Conservation (phyloP, 208 protist genomes). For the Entamoeba invadens region DNA sequence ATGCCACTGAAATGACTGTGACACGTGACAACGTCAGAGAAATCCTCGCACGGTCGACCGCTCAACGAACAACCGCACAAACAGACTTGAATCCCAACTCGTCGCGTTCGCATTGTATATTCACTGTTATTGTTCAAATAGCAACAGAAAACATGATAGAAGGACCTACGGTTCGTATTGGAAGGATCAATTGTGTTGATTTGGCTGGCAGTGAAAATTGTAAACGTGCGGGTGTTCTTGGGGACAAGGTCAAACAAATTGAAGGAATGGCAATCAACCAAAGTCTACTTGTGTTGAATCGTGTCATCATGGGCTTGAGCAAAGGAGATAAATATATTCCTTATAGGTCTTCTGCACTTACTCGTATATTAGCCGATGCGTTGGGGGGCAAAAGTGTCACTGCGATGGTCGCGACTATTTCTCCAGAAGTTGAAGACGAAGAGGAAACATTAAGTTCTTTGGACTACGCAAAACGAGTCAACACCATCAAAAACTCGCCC, state of each 20-base stretch:
- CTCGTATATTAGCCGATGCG: constrained; percentile 67
- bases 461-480: constrained; percentile 6
- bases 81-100: constrained; percentile 18
- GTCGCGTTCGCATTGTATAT: constrained; percentile 21
- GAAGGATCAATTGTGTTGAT: constrained; percentile 27
- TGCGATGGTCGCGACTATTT: constrained; percentile 61
- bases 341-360: constrained; percentile 86
- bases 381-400: constrained; percentile 75
- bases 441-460: constrained; percentile 9
- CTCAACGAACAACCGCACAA: not conserved
- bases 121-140: not conserved
- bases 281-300: constrained; percentile 10
- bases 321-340: constrained; percentile 38
- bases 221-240: not conserved
- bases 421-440: constrained; percentile 16
- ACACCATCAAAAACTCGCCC: constrained; percentile 13
- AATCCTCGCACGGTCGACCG: constrained; percentile 10
- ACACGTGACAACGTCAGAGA: constrained; percentile 5
- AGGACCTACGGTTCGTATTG: not conserved
- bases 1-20: not conserved
- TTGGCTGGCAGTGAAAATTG: constrained; percentile 22
- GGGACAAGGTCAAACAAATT: not conserved
- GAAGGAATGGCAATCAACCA: constrained; percentile 21
- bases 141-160: not conserved
- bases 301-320: constrained; percentile 11